Evolutionary conservation across 192 early-diverging fungal genomes (phyloP).

Genomic region (Dimargaris cristalligena): DNA sequence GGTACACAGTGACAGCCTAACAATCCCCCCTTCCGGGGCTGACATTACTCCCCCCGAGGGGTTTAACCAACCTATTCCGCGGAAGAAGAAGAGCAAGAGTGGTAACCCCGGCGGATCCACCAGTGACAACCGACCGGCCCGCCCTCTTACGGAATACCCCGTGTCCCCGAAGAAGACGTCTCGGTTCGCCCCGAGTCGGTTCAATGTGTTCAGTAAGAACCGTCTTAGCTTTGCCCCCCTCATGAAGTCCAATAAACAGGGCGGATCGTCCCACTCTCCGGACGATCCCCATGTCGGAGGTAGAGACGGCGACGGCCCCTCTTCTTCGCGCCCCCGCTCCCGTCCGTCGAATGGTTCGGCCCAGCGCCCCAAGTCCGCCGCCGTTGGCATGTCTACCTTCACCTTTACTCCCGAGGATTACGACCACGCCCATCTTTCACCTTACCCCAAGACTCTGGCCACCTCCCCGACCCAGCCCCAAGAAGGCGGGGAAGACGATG

Average conservation of each 20-base stretch:
- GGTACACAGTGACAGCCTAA: background rate
- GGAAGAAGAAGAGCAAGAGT: background rate
- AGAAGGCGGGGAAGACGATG: too few species aligned
- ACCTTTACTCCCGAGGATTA: slow-evolving; percentile 8
- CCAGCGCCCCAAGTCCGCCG: slow-evolving; percentile 2
- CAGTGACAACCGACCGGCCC: background rate
- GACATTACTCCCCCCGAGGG: too few species aligned
- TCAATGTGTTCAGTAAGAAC: slow-evolving; percentile 9
- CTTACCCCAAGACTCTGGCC: background rate
- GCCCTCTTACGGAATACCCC: slow-evolving; percentile 3
- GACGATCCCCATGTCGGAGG: background rate
- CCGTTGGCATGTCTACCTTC: background rate
- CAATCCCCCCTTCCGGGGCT: background rate
- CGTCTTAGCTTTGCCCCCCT: slow-evolving; percentile 8
- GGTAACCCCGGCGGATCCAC: background rate
- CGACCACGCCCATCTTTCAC: slow-evolving; percentile 3
- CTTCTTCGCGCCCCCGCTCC: background rate
- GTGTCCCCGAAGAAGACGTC: slow-evolving; percentile 6
- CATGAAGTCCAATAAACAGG: slow-evolving; percentile 2
- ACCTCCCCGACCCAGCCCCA: background rate
- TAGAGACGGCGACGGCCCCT: background rate
- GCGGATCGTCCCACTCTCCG: background rate
- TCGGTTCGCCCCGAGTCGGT: slow-evolving; percentile 9
- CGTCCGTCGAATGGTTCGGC: background rate
- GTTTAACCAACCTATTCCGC: background rate